Evolutionary conservation across 176 grass and related monocot genomes (phyloP), one percentile per base, ranked within the genome.

Genomic region (Aegilops bicornis): DNA sequence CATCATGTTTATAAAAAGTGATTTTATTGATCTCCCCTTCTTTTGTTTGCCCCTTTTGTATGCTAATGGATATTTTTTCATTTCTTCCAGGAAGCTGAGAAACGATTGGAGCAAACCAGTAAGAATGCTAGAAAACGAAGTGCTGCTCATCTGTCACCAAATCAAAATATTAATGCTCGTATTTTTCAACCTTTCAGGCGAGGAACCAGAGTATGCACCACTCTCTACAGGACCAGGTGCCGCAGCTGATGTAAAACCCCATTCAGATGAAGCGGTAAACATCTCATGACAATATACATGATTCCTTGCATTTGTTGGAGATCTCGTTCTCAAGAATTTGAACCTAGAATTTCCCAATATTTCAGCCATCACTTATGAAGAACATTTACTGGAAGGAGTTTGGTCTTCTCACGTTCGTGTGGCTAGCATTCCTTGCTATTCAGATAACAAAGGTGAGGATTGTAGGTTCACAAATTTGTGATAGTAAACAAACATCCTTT

Each of bases 301-400:
- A 52, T 66, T 11, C 32, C 47, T 50, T 76, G n/a, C 61, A 50
- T 62, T 84, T 30, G 10, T 84, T 84, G 30, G 24, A 15, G 82
- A 82, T 40, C 25, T 29, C 52, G 39, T 4, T 27, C 20, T 10
- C 31, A 56, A 71, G 23, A 39, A 81, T 81, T 61, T 80, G 80
- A 52, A 64, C 2, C 52, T 80, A 43, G 48, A 80, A 73, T 10
- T 81, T 47, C 76, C 31, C 17, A 86, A 83, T 88, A 76, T 70
- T 82, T 77, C 82, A 98, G 96, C 65, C 82, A 82, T 86, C 93
- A 2, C 69, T 95, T 71, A n/a, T 88, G 73, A 64, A 92, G 45
- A 98, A 95, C 86, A 86, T 98, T 40, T 92, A 79, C 37, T 98
- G 93, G 96, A 94, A 94, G 83, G 91, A 98, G 88, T 73, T 94